Evolutionary conservation across 2,329 filamentous ascomycete species (phyloP), one percentile per base, ranked within the genome.

Genomic region (Trichophyton benhamiae): DNA sequence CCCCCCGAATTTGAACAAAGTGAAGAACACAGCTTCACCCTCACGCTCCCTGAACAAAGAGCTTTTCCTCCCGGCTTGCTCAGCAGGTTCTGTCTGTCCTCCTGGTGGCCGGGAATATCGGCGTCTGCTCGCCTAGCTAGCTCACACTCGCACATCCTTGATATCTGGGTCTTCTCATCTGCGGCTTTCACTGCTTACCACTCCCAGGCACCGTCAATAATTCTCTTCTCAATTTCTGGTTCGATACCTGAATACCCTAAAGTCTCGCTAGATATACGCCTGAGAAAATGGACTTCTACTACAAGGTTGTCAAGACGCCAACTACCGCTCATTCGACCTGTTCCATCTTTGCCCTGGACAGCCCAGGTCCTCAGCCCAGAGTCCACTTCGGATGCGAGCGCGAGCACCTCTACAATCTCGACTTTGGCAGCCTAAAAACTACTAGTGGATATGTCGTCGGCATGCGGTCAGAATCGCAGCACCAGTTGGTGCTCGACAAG

Each of bases 291-390:
- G 49, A 20, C 3, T 53, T n/a, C 13, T 30, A 13, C 13, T 13
- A 53, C 22, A 7, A n/a, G 9, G 49, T 30, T 6, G 55, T 22
- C 44, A 33, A 36, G 1, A 52, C 27, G 36, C 60, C 62, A 17
- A 15, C 42, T 48, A 64, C 62, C 13, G 60, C 62, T 27, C 60
- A 33, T 20, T 60, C 62, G 4, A 60, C 59, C 55, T 63, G 61
- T 60, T 60, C 60, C 11, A 61, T 63, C 55, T 63, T 65, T 48
- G 36, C 22, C 38, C 22, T 22, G 15, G 36, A 25, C 58, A 25
- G 30, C 22, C 41, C 36, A n/a, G 15, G 38, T 41, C 8, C 11
- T 41, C 13, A 58, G 30, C 17, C 33, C 38, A 30, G 4, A 41
- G 58, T 30, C 27, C n/a, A 30, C 22, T 49, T 59, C 58, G 58